phyloP scores from a whole-genome alignment of 2,329 filamentous ascomycete genomes.

The Polychaeton citri region DNA sequence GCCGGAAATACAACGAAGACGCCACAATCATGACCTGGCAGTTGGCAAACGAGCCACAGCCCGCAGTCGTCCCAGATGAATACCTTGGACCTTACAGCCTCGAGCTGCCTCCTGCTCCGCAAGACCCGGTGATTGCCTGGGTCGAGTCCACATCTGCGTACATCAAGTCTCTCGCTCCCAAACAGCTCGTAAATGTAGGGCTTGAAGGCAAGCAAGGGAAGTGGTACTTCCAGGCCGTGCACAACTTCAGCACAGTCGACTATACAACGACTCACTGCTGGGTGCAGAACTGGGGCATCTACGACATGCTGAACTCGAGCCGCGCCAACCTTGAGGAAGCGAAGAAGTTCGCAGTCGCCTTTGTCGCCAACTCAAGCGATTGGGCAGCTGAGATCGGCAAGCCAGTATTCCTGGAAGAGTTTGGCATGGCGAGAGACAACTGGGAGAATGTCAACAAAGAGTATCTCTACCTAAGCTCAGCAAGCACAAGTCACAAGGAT shows the following conservation, averaged over 20 bases:
- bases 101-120: slow-evolving; percentile 15
- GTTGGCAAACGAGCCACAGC: slow-evolving; percentile 27
- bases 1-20: slow-evolving; percentile 23
- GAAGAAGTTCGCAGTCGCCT: slow-evolving; percentile 22
- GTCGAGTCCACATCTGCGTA: slow-evolving; percentile 23
- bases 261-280: slow-evolving; percentile 28
- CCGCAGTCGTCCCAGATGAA: slow-evolving; percentile 12
- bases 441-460: slow-evolving; percentile 25
- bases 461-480: slow-evolving; percentile 24
- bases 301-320: slow-evolving; percentile 25
- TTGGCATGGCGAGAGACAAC: slow-evolving; percentile 28
- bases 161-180: slow-evolving; percentile 23
- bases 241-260: slow-evolving; percentile 24
- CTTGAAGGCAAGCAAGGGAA: slow-evolving; percentile 28
- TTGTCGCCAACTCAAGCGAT: slow-evolving; percentile 20
- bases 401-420: slow-evolving; percentile 26
- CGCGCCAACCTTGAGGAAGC: slow-evolving; percentile 19
- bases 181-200: slow-evolving; percentile 26
- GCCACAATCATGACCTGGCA: slow-evolving; percentile 30
- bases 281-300: slow-evolving; percentile 28
- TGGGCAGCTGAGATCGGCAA: slow-evolving; percentile 26
- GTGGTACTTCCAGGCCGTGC: slow-evolving; percentile 25
- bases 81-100: slow-evolving; percentile 18
- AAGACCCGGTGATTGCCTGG: slow-evolving; percentile 25
- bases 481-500: slow-evolving; percentile 24